Evolutionary conservation across 768 basidiomycete genomes (phyloP).

Genomic region (Gloeophyllum trabeum): DNA sequence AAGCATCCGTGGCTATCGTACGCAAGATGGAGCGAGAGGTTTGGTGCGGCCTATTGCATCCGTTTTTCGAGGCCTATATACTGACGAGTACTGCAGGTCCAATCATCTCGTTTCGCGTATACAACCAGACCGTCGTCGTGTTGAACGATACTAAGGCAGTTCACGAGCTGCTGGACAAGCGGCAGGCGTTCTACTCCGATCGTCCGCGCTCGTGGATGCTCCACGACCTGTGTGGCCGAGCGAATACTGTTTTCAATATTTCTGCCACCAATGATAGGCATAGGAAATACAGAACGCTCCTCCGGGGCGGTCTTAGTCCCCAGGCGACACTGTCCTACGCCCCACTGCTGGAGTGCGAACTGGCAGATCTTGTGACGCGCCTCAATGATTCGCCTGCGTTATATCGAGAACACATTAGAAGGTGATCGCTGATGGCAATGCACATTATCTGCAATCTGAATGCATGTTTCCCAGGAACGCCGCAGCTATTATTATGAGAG

Average conservation of each 20-base stretch:
- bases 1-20: neutral
- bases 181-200: constrained; percentile 15
- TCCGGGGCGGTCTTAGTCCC: neutral
- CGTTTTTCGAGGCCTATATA: neutral
- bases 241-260: constrained; percentile 4
- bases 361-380: neutral
- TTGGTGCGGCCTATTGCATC: neutral
- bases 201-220: constrained; percentile 14
- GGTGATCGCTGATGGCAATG: neutral
- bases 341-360: neutral
- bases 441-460: neutral
- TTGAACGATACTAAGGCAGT: constrained; percentile 20
- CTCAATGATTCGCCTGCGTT: neutral
- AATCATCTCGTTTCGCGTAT: neutral
- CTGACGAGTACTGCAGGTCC: neutral
- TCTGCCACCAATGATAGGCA: constrained; percentile 4
- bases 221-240: constrained; percentile 24
- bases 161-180: constrained; percentile 26
- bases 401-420: neutral
- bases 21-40: neutral
- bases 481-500: constrained; percentile 2
- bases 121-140: constrained; percentile 11
- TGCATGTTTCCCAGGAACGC: neutral
- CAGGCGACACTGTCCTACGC: neutral
- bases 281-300: constrained; percentile 8